Evolutionary conservation across 768 basidiomycete genomes (phyloP), one percentile per base, ranked within the genome.

Genomic region (Kwoniella bestiolae): DNA sequence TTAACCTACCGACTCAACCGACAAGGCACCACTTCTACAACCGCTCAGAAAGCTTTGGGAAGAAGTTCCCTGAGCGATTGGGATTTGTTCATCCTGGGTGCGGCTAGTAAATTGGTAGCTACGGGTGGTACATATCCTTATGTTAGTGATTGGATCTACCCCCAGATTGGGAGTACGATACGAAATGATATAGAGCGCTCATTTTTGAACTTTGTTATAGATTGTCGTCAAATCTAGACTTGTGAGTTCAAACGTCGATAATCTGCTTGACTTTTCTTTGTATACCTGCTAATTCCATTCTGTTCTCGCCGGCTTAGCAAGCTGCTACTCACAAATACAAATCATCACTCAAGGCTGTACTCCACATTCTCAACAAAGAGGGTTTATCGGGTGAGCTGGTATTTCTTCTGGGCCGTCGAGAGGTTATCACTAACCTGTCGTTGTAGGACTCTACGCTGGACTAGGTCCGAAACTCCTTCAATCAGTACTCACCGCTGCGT

Each of bases 61-160:
- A 41, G 83, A 83, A 55, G 86, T 85, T 47, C 81, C 84, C 25
- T 98, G 38, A 85, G 87, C 8, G 93, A 96, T 74, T 86, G 87
- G 85, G 95, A 99, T 78, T 90, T 92, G 81, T 97, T 99, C 84
- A 73, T 94, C 66, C 86, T 98, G n/a, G 95, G 95, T 2, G 96
- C 96, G 0, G 78, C 95, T 44, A 91, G 92, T 11, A 98, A 99
- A 80, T 86, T 97, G 7, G 80, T 84, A 7, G 85, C 85, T 16
- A 86, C 85, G 1, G 83, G 85, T 5, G 74, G 84, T 3, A 91
- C 90, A 2, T 92, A 91, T 79, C 90, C 90, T 3, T 89, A 88
- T 87, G 89, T 90, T 67, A 70, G 87, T 72, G 2, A 29, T 25
- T 28, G 6, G 18, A 12, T 25, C 26, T 34, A 26, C n/a, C 18